Evolutionary conservation across 2,329 filamentous ascomycete genomes (phyloP), one percentile per base, ranked within the genome.

Genomic region (Pochonia chlamydosporia): DNA sequence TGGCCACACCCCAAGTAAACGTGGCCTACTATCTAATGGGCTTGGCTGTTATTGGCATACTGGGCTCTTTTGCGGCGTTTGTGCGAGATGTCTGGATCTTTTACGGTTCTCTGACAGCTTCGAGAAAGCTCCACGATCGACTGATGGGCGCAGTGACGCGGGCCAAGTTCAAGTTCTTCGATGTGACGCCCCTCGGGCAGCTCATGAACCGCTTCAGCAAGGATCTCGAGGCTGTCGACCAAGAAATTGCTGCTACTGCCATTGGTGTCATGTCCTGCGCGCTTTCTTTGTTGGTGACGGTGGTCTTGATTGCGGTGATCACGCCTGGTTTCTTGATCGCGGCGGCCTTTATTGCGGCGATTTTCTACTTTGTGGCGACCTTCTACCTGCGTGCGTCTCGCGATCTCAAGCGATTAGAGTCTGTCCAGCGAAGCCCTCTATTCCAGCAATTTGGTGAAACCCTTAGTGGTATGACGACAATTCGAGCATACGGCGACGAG

Each of bases 371-470:
- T 18, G 84, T 97, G 28, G 90, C 89, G 26, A 78, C 82, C 36
- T 89, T 97, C 62, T 99, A 99, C 66, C 79, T 99, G 40, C 84
- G 84, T 56, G 87, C 92, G 0, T 97, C 93, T n/a, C 83, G 92
- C 54, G 93, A 97, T 62, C 76, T 99, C 47, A 99, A 99, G 73
- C 84, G 93, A 42, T 73, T 99, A 6, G 95, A 99, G 65, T 96
- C 92, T 6, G 84, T 97, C 1, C 89, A 96, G 64, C 81, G 92
- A 61, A 97, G 91, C 64, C 93, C 93, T 1, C 73, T 99, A 6
- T 99, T 96, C 70, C 93, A 99, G 66, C 93, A 97, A 57, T 99
- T 99, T 56, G 92, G 93, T 53, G 93, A 99, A 71, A 97, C 95
- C 0, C 71, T 99, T 16, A 89, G 84, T 43, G 93, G 93, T 24